Base-by-base conservation (phyloP, 2,329 filamentous ascomycete genomes). In the Penicillium crustosum region DNA sequence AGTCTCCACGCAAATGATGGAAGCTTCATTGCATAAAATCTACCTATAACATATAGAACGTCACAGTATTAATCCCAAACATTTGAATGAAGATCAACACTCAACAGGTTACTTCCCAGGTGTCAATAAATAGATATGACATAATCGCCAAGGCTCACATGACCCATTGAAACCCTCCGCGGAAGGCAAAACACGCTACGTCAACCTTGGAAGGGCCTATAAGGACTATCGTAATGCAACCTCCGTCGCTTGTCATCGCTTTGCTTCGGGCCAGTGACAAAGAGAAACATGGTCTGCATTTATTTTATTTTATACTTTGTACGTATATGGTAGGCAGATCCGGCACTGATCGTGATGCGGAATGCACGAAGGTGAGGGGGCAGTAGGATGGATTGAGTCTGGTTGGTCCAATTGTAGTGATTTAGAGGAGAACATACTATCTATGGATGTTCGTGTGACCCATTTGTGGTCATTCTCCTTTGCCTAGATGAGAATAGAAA, bases 181-280 rank as follows among this genome's bases (percentile, higher is more conserved):
- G 15, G n/a, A 31, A 48, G 43, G 21, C 45, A 33, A 49, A 39
- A 23, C 7, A 38, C 21, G 25, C 25, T 61, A 63, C 61, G 61
- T 62, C 57, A 63, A 39, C 36, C 9, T 39, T 39, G 36, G 36
- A 21, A 66, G 50, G 45, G 25, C 21, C 53, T 31, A 13, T 36
- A 38, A 60, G 59, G 56, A 59, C 50, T 38, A 65, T 53, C 58
- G 39, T 23, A 29, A 53, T 43, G 55, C 44, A 58, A 62, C 55
- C 38, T 57, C 52, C 49, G 50, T 53, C 70, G 71, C 70, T 73
- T 73, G 68, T 44, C 67, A 49, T 68, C 71, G 71, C 70, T 72
- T 73, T 63, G 50, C 67, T 49, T 66, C 71, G 71, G 70, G 44
- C 53, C 54, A 62, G 43, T 70, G 64, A 71, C 67, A 71, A 68